Evolutionary conservation across 2,329 filamentous ascomycete genomes (phyloP).

Genomic region (Tolypocladium capitatum): DNA sequence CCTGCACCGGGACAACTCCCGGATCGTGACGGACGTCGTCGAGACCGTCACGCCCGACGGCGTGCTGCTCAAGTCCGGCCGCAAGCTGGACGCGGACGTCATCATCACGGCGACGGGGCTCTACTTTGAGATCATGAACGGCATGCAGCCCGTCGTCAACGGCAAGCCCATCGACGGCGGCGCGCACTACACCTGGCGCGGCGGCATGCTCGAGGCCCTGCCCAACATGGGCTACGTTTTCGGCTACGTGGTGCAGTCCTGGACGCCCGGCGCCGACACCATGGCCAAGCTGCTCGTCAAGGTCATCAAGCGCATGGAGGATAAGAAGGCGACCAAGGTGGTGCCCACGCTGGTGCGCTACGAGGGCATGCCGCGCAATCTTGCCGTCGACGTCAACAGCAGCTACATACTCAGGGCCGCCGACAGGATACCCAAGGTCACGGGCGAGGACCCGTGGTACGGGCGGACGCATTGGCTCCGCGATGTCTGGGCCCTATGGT

Average conservation of each 20-base stretch:
- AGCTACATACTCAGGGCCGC: slow-evolving; percentile 22
- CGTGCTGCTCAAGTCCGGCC: slow-evolving; percentile 32
- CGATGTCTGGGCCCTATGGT: slow-evolving; percentile 16
- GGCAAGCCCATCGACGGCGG: slow-evolving; percentile 31
- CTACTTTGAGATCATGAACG: slow-evolving; percentile 43
- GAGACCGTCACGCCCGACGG: slow-evolving; percentile 33
- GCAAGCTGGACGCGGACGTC: slow-evolving; percentile 46
- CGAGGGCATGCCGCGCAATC: slow-evolving; percentile 10
- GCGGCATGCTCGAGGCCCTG: slow-evolving; percentile 50
- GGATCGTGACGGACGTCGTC: slow-evolving; percentile 39
- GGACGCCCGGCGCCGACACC: slow-evolving; percentile 53
- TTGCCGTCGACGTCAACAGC: slow-evolving; percentile 16
- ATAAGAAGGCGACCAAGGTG: slow-evolving; percentile 28
- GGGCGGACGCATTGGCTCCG: slow-evolving; percentile 16
- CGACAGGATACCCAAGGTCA: slow-evolving; percentile 23
- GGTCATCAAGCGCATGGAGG: slow-evolving; percentile 39
- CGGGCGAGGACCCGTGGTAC: slow-evolving; percentile 21
- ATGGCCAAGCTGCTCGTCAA: slow-evolving; percentile 32
- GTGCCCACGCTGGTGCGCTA: slow-evolving; percentile 26
- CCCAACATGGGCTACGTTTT: slow-evolving; percentile 50
- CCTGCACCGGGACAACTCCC: slow-evolving; percentile 28
- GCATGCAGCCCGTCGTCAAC: slow-evolving; percentile 39
- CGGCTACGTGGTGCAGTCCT: slow-evolving; percentile 53
- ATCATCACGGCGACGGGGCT: slow-evolving; percentile 59
- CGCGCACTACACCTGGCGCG: slow-evolving; percentile 48